Percentiles rank a stretch among this genome's conserved stretches.
Evolutionary conservation across 208 protist genomes (phyloP).

Genomic region (Balamuthia mandrillaris): DNA sequence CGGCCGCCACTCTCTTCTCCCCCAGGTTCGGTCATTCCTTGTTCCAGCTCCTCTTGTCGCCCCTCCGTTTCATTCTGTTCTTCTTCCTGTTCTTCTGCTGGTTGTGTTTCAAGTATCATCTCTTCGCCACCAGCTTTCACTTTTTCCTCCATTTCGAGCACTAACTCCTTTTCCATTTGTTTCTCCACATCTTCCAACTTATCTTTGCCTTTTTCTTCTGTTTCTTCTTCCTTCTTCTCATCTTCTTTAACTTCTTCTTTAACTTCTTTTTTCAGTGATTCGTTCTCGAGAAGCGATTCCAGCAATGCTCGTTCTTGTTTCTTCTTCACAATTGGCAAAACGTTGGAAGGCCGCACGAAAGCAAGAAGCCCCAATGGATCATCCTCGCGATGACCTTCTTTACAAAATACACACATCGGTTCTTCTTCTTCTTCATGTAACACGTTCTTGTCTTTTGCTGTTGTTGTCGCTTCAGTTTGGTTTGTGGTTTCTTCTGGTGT

Average conservation of each 20-base stretch:
- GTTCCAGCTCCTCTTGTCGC: too few relatives aligned
- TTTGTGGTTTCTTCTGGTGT: neutral
- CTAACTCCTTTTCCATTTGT: too few relatives aligned
- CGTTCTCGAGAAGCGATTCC: too few relatives aligned
- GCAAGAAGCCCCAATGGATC: neutral
- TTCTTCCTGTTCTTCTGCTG: too few relatives aligned
- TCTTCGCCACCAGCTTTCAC: too few relatives aligned
- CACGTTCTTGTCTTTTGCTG: neutral
- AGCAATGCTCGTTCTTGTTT: neutral
- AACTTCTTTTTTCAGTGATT: neutral
- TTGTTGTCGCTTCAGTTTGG: neutral
- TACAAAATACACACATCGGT: conserved; percentile 20
- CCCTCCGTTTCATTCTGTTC: too few relatives aligned
- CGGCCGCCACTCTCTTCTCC: too few relatives aligned
- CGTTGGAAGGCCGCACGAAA: neutral
- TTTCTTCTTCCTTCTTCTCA: neutral
- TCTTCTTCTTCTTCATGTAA: neutral
- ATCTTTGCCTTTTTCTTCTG: neutral
- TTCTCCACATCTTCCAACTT: neutral
- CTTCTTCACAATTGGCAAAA: neutral
- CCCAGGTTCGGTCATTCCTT: too few relatives aligned
- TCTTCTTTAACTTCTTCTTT: neutral
- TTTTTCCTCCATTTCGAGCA: too few relatives aligned
- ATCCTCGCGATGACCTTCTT: neutral
- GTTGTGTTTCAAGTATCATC: too few relatives aligned